These are phyloP conservation scores for Aureoboletus auriporus DNA, from an alignment of 768 basidiomycete species.

Conservation along the genomic window DNA sequence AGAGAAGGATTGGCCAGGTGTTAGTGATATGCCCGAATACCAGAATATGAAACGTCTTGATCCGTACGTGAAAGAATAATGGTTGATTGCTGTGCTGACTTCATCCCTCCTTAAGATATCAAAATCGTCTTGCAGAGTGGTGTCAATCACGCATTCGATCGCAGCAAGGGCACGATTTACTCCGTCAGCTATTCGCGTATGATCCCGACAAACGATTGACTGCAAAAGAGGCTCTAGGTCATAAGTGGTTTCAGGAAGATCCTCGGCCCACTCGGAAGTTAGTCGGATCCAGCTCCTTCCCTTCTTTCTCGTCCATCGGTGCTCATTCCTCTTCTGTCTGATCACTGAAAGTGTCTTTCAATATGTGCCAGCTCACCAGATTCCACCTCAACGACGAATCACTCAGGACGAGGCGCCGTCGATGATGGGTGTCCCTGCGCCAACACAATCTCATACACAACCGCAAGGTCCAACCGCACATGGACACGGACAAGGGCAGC, in stretches of 20 bases:
- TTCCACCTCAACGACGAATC: constrained; percentile 84
- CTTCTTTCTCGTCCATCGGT: not conserved
- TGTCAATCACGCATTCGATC: constrained; percentile 61
- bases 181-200: constrained; percentile 83
- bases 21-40: constrained; percentile 86
- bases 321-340: constrained; percentile 4
- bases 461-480: constrained; percentile 42
- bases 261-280: constrained; percentile 84
- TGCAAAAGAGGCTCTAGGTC: constrained; percentile 74
- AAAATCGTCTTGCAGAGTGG: constrained; percentile 70
- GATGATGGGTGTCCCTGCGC: constrained; percentile 66
- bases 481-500: constrained; percentile 45
- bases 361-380: constrained; percentile 54
- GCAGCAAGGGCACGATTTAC: constrained; percentile 71
- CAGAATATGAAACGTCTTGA: constrained; percentile 78
- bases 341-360: constrained; percentile 63
- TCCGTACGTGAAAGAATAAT: constrained; percentile 39
- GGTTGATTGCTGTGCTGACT: constrained; percentile 1
- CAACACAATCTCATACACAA: constrained; percentile 40
- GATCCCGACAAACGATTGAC: constrained; percentile 86
- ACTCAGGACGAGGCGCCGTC: constrained; percentile 90
- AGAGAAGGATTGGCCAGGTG: constrained; percentile 88
- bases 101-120: constrained; percentile 40
- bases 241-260: constrained; percentile 92
- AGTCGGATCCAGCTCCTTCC: constrained; percentile 25